Conservation (phyloP, 257 asterid species). For the Thymus mandschuricus region DNA sequence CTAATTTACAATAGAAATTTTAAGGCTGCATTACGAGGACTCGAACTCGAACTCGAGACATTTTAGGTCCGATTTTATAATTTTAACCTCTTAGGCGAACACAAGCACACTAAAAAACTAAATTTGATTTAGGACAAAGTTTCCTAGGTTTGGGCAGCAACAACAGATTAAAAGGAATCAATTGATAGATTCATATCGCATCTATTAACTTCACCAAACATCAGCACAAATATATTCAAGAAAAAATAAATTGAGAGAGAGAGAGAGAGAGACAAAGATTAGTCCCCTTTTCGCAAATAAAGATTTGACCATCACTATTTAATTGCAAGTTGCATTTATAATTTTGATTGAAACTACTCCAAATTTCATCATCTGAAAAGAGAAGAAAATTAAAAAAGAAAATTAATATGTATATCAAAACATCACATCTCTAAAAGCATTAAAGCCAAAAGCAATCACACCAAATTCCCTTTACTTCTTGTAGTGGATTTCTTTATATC, state of each 20-base stretch:
- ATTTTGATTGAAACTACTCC: conserved; percentile 12
- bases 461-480: conserved; percentile 30
- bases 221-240: not conserved
- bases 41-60: no score
- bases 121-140: not conserved
- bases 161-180: not conserved
- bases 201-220: conserved; percentile 6
- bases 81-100: no score
- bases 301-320: conserved; percentile 14
- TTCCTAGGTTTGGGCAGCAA: conserved; percentile 11
- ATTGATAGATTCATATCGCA: conserved; percentile 3
- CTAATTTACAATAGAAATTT: no score
- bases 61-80: no score
- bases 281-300: not conserved
- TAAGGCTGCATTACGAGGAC: no score
- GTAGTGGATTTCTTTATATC: conserved; percentile 36
- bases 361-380: conserved; percentile 10
- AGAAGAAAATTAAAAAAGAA: not conserved
- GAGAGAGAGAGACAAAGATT: not conserved
- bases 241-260: not conserved
- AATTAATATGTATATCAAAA: not conserved
- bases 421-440: conserved; percentile 27
- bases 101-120: not conserved
- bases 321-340: not conserved
- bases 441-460: conserved; percentile 39